Evolutionary conservation across 1,284 basidiomycete genomes (phyloP), one percentile per base, ranked within the genome.

Genomic region (Papiliotrema fonsecae): DNA sequence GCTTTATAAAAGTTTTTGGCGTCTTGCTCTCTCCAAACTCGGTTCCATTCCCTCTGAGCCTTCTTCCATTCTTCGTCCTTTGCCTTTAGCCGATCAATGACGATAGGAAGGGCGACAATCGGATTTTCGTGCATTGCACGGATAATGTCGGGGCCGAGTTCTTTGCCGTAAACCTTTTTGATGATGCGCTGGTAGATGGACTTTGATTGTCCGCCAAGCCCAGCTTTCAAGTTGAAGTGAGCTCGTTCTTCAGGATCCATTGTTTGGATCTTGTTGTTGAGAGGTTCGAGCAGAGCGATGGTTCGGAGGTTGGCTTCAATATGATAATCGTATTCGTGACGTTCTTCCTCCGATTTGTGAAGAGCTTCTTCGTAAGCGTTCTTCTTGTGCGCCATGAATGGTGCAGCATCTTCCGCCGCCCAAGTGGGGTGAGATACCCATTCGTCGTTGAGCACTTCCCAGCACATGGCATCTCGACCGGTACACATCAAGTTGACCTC

Each of bases 1-100:
- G 87, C 87, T 77, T 96, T 96, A 81, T 93, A 93, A 71, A 94
- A 97, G 77, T 97, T 97, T 74, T 91, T 89, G 50, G 85, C 86
- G 65, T 97, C 94, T 38, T 97, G 87, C 72, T 97, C 94, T 49
- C 92, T 81, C 96, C 96, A 98, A 21, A 93, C 92, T 54, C 88
- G 83, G 75, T 88, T 91, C 91, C 92, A 98, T 72, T 97, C 94
- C 45, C 93, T 81, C 73, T 96, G 88, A 22, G 87, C 85, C 30
- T 88, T 80, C 70, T 90, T 86, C 96, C 96, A 98, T 69, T 99
- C 96, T 58, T 97, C 92, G 70, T 97, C 89, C 74, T 96, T 97
- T 67, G 86, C 84, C 77, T 91, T 94, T 51, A 99, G 78, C 14
- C 96, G 83, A 34, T 82, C 78, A 6, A 98, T 81, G 5, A 98